phyloP scores from a whole-genome alignment of 192 early-diverging fungal species.

The Gonapodya prolifera region DNA sequence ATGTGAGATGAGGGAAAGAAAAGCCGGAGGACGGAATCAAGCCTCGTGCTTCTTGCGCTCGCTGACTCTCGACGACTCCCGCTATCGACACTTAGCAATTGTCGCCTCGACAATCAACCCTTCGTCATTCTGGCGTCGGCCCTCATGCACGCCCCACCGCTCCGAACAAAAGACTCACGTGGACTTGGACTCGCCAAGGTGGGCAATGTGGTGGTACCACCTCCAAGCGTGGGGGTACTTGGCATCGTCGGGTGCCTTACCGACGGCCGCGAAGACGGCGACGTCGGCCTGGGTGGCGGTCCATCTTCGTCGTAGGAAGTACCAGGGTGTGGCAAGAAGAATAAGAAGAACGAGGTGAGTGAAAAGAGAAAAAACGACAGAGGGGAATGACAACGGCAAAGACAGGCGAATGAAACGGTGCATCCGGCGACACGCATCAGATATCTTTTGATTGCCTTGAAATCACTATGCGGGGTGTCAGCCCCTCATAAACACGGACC shows the following conservation, averaged over 20 bases:
- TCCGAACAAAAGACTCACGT: background rate
- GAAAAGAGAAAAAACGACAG: background rate
- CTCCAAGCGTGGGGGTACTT: slow-evolving; percentile 78
- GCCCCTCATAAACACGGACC: slow-evolving; percentile 48
- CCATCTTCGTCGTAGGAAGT: slow-evolving; percentile 7
- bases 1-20: too few relatives aligned
- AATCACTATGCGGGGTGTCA: slow-evolving; percentile 43
- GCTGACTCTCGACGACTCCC: too few relatives aligned
- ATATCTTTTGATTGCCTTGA: slow-evolving; percentile 17
- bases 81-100: too few relatives aligned
- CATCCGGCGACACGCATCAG: slow-evolving; percentile 19
- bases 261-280: slow-evolving; percentile 68
- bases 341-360: slow-evolving; percentile 7
- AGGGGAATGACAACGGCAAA: slow-evolving; percentile 8
- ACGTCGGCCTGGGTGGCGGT: slow-evolving; percentile 65
- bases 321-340: background rate
- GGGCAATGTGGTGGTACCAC: slow-evolving; percentile 90
- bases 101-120: too few relatives aligned
- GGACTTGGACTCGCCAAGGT: slow-evolving; percentile 21
- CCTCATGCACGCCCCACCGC: background rate
- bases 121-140: too few relatives aligned
- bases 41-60: too few relatives aligned
- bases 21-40: too few relatives aligned
- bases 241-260: slow-evolving; percentile 54
- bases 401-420: background rate